These are phyloP conservation scores for Entonaema liquescens DNA, from an alignment of 495 filamentous ascomycete species.

Conservation along the genomic window DNA sequence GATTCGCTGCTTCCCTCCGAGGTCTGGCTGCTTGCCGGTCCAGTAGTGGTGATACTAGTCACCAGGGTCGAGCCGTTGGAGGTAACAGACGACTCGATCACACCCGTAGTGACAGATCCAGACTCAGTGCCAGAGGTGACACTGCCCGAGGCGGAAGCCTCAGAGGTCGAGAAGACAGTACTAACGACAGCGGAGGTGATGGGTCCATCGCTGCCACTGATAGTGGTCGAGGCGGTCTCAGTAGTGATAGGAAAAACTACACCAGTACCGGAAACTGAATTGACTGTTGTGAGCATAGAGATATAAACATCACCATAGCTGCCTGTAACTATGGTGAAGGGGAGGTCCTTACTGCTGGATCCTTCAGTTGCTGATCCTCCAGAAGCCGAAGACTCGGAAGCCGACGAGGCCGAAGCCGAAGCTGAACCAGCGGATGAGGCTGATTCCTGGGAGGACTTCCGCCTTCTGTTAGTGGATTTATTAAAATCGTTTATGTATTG, in stretches of 20 bases:
- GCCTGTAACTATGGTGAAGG: constrained; percentile 15
- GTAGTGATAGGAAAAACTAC: constrained; percentile 39
- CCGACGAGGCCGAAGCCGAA: not conserved
- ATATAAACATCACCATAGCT: constrained; percentile 21
- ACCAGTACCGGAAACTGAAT: constrained; percentile 4
- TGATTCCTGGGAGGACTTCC: constrained; percentile 14
- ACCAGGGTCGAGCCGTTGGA: constrained; percentile 48
- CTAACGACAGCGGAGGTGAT: constrained; percentile 42
- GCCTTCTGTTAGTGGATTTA: constrained; percentile 5
- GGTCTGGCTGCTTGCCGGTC: constrained; percentile 22
- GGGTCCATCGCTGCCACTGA: constrained; percentile 44
- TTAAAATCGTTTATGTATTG: not conserved
- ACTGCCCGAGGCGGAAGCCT: constrained; percentile 18
- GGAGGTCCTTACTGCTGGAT: constrained; percentile 9
- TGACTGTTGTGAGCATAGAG: not conserved
- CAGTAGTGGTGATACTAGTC: constrained; percentile 41
- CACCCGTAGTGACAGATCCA: constrained; percentile 35
- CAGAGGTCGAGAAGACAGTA: constrained; percentile 36
- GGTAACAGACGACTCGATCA: constrained; percentile 43
- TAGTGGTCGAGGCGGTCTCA: constrained; percentile 40
- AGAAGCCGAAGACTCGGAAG: constrained; percentile 35
- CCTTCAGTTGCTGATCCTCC: constrained; percentile 19
- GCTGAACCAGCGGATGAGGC: not conserved
- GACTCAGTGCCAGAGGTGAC: constrained; percentile 35
- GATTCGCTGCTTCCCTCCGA: constrained; percentile 15